Conservation (phyloP, 2,329 filamentous ascomycete genomes). For the Diaporthe aspalathi region DNA sequence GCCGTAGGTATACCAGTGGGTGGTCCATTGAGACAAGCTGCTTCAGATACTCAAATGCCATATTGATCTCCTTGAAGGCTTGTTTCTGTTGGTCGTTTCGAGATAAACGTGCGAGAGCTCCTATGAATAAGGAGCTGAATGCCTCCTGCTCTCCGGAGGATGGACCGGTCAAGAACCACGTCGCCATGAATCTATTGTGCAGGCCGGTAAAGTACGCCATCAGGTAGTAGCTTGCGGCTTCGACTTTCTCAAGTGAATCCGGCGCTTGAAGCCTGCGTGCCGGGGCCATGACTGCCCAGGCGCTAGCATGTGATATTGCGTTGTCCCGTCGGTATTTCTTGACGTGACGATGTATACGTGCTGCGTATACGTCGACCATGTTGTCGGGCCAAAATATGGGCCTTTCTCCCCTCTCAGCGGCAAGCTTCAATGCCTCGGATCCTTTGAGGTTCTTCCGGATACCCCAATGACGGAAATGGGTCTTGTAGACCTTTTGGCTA, state of each 20-base stretch:
- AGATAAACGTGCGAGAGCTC: conserved; percentile 22
- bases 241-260: conserved; percentile 13
- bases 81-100: neutral
- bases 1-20: conserved; percentile 5
- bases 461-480: conserved; percentile 26
- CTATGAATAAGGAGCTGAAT: conserved; percentile 14
- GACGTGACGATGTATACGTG: conserved; percentile 26
- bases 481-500: conserved; percentile 29
- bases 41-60: conserved; percentile 28
- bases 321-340: neutral
- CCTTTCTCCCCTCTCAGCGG: neutral
- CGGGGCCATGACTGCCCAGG: too few species aligned
- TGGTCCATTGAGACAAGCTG: neutral
- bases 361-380: neutral
- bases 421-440: conserved; percentile 26
- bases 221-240: neutral
- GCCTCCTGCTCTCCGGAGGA: conserved; percentile 7
- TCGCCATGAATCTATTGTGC: neutral
- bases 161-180: neutral
- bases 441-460: conserved; percentile 31
- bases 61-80: conserved; percentile 20
- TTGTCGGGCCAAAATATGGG: conserved; percentile 19
- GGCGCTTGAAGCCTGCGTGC: conserved; percentile 7
- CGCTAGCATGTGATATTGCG: too few species aligned
- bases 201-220: neutral